These are phyloP conservation scores for Candida schatavii DNA, from an alignment of 805 yeast species.

Conservation along the genomic window DNA sequence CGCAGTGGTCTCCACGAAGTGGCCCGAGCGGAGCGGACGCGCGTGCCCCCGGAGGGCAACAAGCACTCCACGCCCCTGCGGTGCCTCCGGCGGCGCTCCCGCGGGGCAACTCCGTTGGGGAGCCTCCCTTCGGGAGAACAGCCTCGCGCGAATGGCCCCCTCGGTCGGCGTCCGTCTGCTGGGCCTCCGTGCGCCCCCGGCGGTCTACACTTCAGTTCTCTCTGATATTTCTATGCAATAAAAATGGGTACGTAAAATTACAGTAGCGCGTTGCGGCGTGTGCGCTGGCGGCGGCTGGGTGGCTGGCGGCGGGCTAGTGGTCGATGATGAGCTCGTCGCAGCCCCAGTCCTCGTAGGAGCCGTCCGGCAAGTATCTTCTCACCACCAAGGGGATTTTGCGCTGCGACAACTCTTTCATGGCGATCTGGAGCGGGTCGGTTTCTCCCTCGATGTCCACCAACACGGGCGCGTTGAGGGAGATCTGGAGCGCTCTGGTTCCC, in stretches of 20 bases:
- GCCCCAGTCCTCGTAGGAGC: slow-evolving; percentile 97
- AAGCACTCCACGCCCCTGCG: too few species aligned
- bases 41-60: too few species aligned
- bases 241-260: neutral
- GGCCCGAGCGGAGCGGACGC: too few species aligned
- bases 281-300: too few species aligned
- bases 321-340: slow-evolving; percentile 96
- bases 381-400: slow-evolving; percentile 93
- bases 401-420: slow-evolving; percentile 94
- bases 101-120: too few species aligned
- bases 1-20: too few species aligned
- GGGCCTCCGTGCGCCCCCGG: too few species aligned
- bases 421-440: slow-evolving; percentile 96
- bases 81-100: too few species aligned
- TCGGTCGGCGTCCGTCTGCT: too few species aligned
- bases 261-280: too few species aligned
- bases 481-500: slow-evolving; percentile 96
- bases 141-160: neutral
- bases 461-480: slow-evolving; percentile 97
- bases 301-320: slow-evolving; percentile 33
- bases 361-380: slow-evolving; percentile 95
- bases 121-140: too few species aligned
- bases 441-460: slow-evolving; percentile 98
- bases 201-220: too few species aligned
- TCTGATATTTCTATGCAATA: neutral